Evolutionary conservation across 2,329 filamentous ascomycete species (phyloP).

Genomic region (Penicillium sp.): DNA sequence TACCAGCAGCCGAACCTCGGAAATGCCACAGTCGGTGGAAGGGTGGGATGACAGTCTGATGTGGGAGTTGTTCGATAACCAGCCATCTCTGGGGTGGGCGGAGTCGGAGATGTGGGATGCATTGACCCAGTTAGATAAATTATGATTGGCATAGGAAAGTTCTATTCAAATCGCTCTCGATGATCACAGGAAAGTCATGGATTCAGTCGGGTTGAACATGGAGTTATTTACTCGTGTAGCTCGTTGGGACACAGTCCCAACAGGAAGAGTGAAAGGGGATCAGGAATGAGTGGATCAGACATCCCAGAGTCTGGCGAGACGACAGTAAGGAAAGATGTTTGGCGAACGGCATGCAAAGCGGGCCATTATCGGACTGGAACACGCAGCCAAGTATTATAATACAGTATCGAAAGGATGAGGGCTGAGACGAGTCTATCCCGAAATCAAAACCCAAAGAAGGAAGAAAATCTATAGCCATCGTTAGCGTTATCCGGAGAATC

Average conservation of each 20-base stretch:
- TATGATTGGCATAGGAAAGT: background rate
- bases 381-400: conserved; percentile 31
- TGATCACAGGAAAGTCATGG: background rate
- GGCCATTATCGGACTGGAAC: conserved; percentile 22
- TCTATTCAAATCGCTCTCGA: background rate
- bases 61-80: conserved; percentile 26
- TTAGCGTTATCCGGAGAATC: conserved; percentile 3
- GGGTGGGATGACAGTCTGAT: conserved; percentile 26
- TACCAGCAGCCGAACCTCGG: conserved; percentile 1
- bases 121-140: conserved; percentile 15
- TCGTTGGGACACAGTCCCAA: conserved; percentile 23
- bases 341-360: conserved; percentile 17
- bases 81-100: conserved; percentile 24
- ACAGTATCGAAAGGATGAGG: conserved; percentile 26
- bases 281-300: conserved; percentile 7
- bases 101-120: conserved; percentile 24
- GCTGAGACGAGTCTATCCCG: conserved; percentile 30
- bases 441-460: conserved; percentile 68
- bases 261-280: conserved; percentile 10
- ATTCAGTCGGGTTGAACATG: conserved; percentile 19
- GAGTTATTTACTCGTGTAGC: conserved; percentile 21
- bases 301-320: conserved; percentile 27
- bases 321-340: conserved; percentile 18
- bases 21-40: conserved; percentile 9
- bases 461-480: conserved; percentile 64